Evolutionary conservation across 1,284 basidiomycete species (phyloP).

Genomic region (Puccinia coronata): DNA sequence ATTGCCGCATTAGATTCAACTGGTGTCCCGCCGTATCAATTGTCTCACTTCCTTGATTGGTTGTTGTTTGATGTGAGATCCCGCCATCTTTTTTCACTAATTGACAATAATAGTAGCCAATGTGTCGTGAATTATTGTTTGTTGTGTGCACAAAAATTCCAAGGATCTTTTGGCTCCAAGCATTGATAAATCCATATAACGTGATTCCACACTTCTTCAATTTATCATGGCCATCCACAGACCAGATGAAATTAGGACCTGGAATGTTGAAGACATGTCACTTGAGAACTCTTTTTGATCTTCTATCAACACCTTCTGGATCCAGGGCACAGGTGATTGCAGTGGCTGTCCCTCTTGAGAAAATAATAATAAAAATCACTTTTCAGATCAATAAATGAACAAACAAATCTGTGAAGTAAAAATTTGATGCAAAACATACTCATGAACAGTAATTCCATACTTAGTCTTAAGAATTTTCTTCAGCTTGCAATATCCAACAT

Average conservation of each 20-base stretch:
- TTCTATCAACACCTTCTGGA: neutral
- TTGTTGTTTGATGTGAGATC: neutral
- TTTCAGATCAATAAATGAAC: neutral
- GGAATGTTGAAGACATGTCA: neutral
- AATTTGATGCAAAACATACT: too few species aligned
- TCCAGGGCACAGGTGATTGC: neutral
- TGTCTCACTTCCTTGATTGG: neutral
- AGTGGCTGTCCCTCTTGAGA: too few species aligned
- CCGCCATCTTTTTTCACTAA: neutral
- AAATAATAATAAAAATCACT: neutral
- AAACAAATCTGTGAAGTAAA: too few species aligned
- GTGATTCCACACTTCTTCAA: neutral
- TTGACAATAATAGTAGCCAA: neutral
- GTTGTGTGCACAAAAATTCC: neutral
- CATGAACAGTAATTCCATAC: too few species aligned
- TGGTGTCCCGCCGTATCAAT: neutral
- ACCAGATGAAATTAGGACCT: neutral
- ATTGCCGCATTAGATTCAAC: neutral
- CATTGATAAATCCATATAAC: neutral
- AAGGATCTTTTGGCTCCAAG: neutral
- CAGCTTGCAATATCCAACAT: neutral
- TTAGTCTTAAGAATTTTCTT: neutral
- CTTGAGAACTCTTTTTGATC: neutral
- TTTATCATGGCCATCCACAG: constrained; percentile 17
- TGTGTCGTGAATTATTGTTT: neutral